phyloP scores from a whole-genome alignment of 257 asterid species.

The Solanum habrochaites region DNA sequence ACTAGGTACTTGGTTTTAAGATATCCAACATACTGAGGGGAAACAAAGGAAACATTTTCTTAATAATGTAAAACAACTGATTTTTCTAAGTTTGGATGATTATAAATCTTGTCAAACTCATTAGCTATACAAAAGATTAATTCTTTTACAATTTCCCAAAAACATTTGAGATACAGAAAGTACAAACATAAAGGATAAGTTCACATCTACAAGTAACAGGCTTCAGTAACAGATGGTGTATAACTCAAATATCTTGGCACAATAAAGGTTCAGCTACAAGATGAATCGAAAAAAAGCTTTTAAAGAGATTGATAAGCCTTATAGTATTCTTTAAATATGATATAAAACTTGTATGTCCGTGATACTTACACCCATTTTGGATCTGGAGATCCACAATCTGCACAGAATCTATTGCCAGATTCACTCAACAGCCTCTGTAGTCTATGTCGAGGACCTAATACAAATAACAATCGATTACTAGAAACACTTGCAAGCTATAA shows the following conservation, averaged over 20 bases:
- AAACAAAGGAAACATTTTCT: neutral
- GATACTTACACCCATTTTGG: slow-evolving; percentile 95
- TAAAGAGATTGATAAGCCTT: neutral
- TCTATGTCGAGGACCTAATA: slow-evolving; percentile 50
- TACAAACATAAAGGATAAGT: neutral
- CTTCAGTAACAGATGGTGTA: neutral
- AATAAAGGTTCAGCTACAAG: neutral
- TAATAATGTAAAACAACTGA: neutral
- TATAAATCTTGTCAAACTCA: neutral
- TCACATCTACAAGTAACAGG: neutral
- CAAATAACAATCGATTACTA: neutral
- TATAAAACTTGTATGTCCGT: neutral
- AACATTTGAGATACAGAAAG: neutral
- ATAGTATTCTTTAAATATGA: neutral
- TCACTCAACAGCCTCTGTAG: slow-evolving; percentile 52
- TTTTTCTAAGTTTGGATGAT: neutral
- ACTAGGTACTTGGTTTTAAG: neutral
- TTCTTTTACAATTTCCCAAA: neutral
- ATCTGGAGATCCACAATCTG: slow-evolving; percentile 89
- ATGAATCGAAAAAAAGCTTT: neutral
- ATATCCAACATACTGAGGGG: neutral
- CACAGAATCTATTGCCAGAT: slow-evolving; percentile 62
- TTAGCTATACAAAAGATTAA: neutral
- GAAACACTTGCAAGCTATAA: neutral
- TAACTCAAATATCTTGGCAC: neutral